A percentile compares a stretch with the other conserved stretches of the same genome.
phyloP scores from a whole-genome alignment of 2,329 filamentous ascomycete genomes.

The Ceratocystis harringtonii region DNA sequence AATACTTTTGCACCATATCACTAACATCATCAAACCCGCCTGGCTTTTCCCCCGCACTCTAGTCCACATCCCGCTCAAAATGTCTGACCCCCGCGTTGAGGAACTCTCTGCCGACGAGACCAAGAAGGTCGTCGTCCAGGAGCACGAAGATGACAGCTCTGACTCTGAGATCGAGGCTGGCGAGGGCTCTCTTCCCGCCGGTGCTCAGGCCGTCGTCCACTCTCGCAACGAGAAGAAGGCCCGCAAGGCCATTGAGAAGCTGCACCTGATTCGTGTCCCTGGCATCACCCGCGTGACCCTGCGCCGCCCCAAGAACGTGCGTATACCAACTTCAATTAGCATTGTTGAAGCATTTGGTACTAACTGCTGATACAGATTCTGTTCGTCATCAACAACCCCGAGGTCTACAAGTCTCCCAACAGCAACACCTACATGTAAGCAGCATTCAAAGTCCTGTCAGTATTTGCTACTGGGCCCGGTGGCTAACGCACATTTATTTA shows the following conservation, averaged over 20 bases:
- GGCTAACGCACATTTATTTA: background rate
- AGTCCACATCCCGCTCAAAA: constrained; percentile 32
- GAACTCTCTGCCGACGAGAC: constrained; percentile 86
- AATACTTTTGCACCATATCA: background rate
- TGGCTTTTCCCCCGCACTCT: background rate
- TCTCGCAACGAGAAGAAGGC: constrained; percentile 99
- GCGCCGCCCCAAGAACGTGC: constrained; percentile 95
- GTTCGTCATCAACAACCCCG: constrained; percentile 98
- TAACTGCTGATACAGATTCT: constrained; percentile 56
- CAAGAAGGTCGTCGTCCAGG: constrained; percentile 62
- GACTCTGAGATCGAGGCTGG: constrained; percentile 63
- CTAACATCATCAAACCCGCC: background rate
- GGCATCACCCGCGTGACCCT: constrained; percentile 98
- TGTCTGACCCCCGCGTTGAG: constrained; percentile 97
- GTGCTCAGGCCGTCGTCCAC: constrained; percentile 81
- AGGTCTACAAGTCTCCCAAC: constrained; percentile 98
- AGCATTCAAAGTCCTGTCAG: too few species aligned
- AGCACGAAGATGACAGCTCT: constrained; percentile 53
- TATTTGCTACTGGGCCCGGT: too few species aligned
- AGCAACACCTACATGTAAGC: constrained; percentile 99
- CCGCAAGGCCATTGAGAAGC: constrained; percentile 96
- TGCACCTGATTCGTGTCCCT: constrained; percentile 87
- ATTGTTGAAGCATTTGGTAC: background rate
- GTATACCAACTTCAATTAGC: constrained; percentile 27
- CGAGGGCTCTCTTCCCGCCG: constrained; percentile 64